Percentiles rank a stretch among this genome's conserved stretches.
These are phyloP conservation scores for Hanseniaspora clermontiae DNA, from an alignment of 805 yeast genomes.

Conservation along the genomic window DNA sequence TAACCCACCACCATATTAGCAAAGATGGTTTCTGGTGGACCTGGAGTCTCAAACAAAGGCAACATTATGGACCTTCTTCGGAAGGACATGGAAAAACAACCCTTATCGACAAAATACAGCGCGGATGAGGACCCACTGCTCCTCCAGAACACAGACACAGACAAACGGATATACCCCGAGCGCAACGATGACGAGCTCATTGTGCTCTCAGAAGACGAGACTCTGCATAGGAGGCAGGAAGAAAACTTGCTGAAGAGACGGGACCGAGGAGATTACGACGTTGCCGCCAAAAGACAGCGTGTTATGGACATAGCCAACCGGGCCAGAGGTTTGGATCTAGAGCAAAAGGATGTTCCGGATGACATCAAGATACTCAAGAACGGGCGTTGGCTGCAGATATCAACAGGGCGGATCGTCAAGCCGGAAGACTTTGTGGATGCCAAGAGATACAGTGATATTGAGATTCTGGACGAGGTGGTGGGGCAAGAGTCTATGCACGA, in stretches of 20 bases:
- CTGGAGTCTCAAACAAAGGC: neutral
- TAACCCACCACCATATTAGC: too few relatives aligned
- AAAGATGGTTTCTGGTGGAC: too few relatives aligned
- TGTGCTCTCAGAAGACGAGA: neutral
- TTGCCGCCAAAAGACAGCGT: neutral
- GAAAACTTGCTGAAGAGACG: neutral
- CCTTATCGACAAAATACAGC: neutral
- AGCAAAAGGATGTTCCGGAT: neutral
- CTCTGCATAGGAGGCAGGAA: neutral
- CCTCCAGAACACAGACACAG: neutral
- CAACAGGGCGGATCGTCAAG: neutral
- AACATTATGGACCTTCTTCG: slow-evolving; percentile 1
- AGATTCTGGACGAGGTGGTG: neutral
- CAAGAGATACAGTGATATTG: neutral
- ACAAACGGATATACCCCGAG: neutral
- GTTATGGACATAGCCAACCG: neutral
- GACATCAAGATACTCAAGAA: slow-evolving; percentile 1
- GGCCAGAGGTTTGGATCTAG: neutral
- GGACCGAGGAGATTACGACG: neutral
- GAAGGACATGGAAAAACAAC: slow-evolving; percentile 4
- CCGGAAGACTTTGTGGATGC: neutral
- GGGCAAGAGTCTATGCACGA: neutral
- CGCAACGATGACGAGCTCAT: neutral
- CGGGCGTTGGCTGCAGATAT: neutral
- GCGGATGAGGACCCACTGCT: neutral